These are phyloP conservation scores for Aristolochia californica DNA, from an alignment of 164 flowering plant species.

Conservation along the genomic window DNA sequence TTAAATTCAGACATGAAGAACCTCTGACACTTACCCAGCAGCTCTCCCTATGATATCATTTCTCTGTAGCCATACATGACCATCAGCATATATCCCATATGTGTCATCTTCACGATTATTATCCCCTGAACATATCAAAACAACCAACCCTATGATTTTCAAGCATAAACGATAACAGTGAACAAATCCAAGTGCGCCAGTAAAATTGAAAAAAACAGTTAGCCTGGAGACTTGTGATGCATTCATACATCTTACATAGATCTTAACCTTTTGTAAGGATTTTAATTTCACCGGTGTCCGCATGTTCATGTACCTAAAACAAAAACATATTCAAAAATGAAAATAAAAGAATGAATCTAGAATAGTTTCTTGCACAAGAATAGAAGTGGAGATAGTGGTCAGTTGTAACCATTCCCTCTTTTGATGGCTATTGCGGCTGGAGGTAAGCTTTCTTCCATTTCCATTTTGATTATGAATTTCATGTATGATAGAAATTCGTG, in stretches of 20 bases:
- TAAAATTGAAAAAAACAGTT: background rate
- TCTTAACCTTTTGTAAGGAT: conserved; percentile 37
- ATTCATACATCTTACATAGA: background rate
- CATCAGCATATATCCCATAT: conserved; percentile 12
- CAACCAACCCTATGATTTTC: background rate
- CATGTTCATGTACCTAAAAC: conserved; percentile 28
- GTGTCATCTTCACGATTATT: conserved; percentile 17
- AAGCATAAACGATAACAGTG: background rate
- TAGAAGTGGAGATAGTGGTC: no score
- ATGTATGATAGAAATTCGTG: no score
- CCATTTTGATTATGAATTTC: no score
- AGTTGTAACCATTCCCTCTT: no score
- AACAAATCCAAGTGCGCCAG: background rate
- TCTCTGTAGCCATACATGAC: conserved; percentile 19
- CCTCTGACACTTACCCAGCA: conserved; percentile 12
- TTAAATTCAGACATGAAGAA: background rate
- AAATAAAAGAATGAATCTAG: no score
- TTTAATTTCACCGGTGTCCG: conserved; percentile 19
- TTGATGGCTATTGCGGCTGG: no score
- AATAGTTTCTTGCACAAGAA: no score
- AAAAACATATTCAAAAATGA: no score
- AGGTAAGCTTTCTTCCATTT: no score
- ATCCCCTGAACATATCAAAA: conserved; percentile 12
- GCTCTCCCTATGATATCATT: conserved; percentile 18
- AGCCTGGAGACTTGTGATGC: background rate